Evolutionary conservation across 2,329 filamentous ascomycete species (phyloP), one percentile per base, ranked within the genome.

Genomic region (Leptoxyphium fumago): DNA sequence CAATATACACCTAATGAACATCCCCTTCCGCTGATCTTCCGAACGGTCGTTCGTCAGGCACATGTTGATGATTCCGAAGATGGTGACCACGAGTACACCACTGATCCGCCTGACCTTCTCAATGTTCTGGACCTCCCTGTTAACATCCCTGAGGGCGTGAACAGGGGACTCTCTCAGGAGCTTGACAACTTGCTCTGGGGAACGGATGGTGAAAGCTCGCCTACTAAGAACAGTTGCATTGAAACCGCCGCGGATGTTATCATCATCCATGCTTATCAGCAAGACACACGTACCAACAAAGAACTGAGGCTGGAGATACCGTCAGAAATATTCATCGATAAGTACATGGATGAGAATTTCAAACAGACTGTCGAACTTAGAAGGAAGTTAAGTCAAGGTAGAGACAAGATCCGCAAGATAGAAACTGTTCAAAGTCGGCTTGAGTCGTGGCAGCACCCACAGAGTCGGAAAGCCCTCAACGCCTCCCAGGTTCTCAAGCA

Each of bases 331-430:
- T 77, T 75, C 49, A 67, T 73, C 4, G 77, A 80, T 58, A 69
- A 76, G 39, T 81, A 80, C 55, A 61, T 78, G 39, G 64, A 72
- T 41, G 62, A 66, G 48, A 74, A 72, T 46, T 64, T 67, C 44
- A 63, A 64, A 1, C 53, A 65, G 9, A 66, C 72, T 13, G 64
- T 64, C 38, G 62, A 66, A 8, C 67, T 77, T 45, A 68, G 72
- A n/a, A 48, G 53, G 18, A 52, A 66, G 15, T 64, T 64, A 44
- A 54, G 54, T 17, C 47, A 60, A 28, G 57, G 55, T 39, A 60
- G 60, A 41, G 43, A 44, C 28, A 50, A 52, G 1, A 43, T 58
- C 29, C 49, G 47, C 11, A 56, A 55, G 21, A 59, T 70, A 8
- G 59, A 63, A 2, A 46, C 50, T 1, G 53, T 64, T 17, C 49